Evolutionary conservation across 768 basidiomycete species (phyloP), one percentile per base, ranked within the genome.

Genomic region (Leucocoprinus leucothites): DNA sequence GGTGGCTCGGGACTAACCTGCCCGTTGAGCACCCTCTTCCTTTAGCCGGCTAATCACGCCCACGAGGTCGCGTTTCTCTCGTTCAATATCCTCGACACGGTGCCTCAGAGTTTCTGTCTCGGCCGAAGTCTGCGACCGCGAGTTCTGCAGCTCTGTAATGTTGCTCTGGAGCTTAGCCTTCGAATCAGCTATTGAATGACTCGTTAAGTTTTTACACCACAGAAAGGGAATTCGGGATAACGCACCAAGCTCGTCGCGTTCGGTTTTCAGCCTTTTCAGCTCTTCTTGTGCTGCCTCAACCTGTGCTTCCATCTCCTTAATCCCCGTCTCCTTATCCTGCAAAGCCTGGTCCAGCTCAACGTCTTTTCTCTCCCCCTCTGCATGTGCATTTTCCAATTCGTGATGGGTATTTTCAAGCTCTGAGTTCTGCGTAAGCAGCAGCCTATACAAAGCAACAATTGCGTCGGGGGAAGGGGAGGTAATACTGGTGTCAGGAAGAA

Each of bases 51-150:
- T 93, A 3, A 94, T 82, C 42, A 94, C 88, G 25, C 81, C 83
- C 41, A 95, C 76, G 45, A 97, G 79, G 59, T 95, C 92, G 31
- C 93, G 84, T 71, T 97, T 97, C 75, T 97, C 95, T 51, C 89
- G 80, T 59, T 97, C 92, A 1, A 81, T 80, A 57, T 91, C 89
- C 19, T 91, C 85, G 3, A 88, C 71, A 36, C 82, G 81, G 53
- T 71, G 78, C 60, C 78, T 83, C 35, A 91, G 65, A 5, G 71
- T 66, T 34, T 84, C 84, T 7, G 83, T 67, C 64, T 87, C 87
- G 2, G 89, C 86, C 0, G 82, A 75, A 9, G 82, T 75, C 42
- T 87, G 82, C 0, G 86, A 81, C 35, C 63, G 80, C 9, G 81
- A 79, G 16, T 34, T 56, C 41, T 49, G 38, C 3, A 56, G 28